Evolutionary conservation across 2,329 filamentous ascomycete genomes (phyloP), one percentile per base, ranked within the genome.

Genomic region (Curvularia sp.): DNA sequence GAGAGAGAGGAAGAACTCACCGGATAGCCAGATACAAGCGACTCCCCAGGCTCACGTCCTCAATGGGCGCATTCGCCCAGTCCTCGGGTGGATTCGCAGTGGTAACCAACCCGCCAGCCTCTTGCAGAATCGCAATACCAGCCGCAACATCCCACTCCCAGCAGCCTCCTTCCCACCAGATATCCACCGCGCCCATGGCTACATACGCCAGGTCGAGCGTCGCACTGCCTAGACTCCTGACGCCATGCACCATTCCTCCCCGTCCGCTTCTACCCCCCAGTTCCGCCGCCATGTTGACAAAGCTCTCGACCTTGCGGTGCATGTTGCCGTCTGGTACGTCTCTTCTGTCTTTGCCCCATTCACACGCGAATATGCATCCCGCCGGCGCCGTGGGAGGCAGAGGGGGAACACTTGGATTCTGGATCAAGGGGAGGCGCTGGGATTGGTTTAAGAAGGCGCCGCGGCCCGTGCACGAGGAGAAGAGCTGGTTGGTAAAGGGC

Each of bases 61-160:
- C 79, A 23, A 92, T 87, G 0, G 80, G 74, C 1, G 82, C 84
- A 0, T 80, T 86, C 10, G 81, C 80, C 12, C 78, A 74, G 62
- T 89, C 79, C 38, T 82, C 75, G 1, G 89, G 89, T 1, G 89
- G 89, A 66, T 92, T 92, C 0, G 89, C 89, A 3, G 87, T 89
- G 0, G 90, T 93, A 19, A 92, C 82, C 3, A 93, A 74, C 0
- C 90, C 90, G 1, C 90, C 90, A 2, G 90, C 89, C 77, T 93
- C 90, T 56, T 87, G 79, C 1, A 93, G 78, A 39, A 93, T 87
- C 4, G 88, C 89, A 57, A 92, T 87, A 1, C 89, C 90, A 12
- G 90, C 90, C 1, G 89, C 89, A 3, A 92, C 90, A 65, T 93
- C 90, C 89, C 90, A 93, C 76, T 92, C 90, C 89, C 89, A 92